Evolutionary conservation across 2,329 filamentous ascomycete genomes (phyloP).

Genomic region (Colletotrichum sojae): DNA sequence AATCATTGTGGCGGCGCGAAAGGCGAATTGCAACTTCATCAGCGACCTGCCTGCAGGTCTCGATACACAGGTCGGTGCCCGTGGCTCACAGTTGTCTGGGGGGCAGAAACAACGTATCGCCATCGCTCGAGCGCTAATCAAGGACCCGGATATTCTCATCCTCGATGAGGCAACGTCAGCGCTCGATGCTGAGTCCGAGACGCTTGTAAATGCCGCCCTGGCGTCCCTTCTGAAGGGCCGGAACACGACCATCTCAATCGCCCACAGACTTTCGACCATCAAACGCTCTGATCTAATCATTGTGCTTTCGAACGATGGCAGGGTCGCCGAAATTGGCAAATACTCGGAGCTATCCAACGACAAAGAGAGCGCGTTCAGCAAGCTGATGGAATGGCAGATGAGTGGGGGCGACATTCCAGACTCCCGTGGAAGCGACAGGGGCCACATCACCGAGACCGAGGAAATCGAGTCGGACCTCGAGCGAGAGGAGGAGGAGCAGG

Average conservation of each 20-base stretch:
- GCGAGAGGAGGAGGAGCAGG: slow-evolving; percentile 52
- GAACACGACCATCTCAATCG: slow-evolving; percentile 98
- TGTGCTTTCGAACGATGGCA: slow-evolving; percentile 87
- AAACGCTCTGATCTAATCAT: slow-evolving; percentile 96
- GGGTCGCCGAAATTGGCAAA: slow-evolving; percentile 90
- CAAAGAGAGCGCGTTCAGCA: slow-evolving; percentile 87
- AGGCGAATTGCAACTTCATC: slow-evolving; percentile 97
- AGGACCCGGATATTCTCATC: slow-evolving; percentile 96
- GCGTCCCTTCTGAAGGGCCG: slow-evolving; percentile 84
- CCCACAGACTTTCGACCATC: slow-evolving; percentile 95
- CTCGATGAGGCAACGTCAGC: slow-evolving; percentile 97
- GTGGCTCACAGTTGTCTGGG: slow-evolving; percentile 93
- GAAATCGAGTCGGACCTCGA: slow-evolving; percentile 66
- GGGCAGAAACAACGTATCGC: slow-evolving; percentile 98
- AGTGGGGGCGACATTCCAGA: slow-evolving; percentile 79
- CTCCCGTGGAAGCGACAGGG: slow-evolving; percentile 46
- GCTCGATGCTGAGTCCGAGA: slow-evolving; percentile 96
- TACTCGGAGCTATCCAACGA: slow-evolving; percentile 83
- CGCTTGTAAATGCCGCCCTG: slow-evolving; percentile 92
- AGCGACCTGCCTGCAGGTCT: slow-evolving; percentile 96
- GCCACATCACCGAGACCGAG: slow-evolving; percentile 65
- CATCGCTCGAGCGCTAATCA: slow-evolving; percentile 93
- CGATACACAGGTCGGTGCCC: slow-evolving; percentile 92
- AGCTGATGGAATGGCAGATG: slow-evolving; percentile 99
- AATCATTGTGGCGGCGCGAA: slow-evolving; percentile 87